Evolutionary conservation across 805 yeast genomes (phyloP).

Genomic region (Hanseniaspora clermontiae): DNA sequence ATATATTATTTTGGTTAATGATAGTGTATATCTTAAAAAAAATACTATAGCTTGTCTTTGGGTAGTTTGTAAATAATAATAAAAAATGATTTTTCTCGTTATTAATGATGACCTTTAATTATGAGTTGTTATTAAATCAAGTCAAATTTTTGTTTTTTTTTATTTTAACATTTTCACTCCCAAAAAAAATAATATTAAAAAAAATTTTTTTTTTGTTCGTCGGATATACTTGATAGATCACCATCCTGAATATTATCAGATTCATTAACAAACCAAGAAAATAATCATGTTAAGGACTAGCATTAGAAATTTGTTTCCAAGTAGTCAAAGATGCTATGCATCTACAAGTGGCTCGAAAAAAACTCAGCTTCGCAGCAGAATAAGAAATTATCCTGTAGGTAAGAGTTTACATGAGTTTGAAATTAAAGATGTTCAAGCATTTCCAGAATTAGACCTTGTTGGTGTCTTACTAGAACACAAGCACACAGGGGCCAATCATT

Average conservation of each 20-base stretch:
- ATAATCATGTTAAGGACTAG: not conserved
- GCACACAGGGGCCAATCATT: constrained; percentile 62
- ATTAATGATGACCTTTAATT: not conserved
- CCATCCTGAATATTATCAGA: not conserved
- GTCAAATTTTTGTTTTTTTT: not conserved
- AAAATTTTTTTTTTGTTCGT: not conserved
- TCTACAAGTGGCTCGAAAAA: not conserved
- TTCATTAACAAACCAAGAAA: not conserved
- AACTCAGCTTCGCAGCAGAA: constrained; percentile 26
- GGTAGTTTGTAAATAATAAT: no score
- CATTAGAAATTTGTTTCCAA: not conserved
- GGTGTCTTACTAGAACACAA: constrained; percentile 64
- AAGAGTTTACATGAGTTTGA: constrained; percentile 51
- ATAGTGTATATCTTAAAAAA: no score
- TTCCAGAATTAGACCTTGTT: constrained; percentile 70
- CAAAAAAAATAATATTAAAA: not conserved
- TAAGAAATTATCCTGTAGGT: constrained; percentile 52
- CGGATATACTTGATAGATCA: not conserved
- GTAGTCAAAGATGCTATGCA: not conserved
- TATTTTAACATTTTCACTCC: not conserved
- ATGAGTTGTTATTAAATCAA: not conserved
- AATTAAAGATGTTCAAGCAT: constrained; percentile 48
- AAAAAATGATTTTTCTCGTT: no score
- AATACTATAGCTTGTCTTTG: no score
- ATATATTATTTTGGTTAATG: no score